Conservation (phyloP, 2,329 filamentous ascomycete genomes). For the Claviceps sp. region DNA sequence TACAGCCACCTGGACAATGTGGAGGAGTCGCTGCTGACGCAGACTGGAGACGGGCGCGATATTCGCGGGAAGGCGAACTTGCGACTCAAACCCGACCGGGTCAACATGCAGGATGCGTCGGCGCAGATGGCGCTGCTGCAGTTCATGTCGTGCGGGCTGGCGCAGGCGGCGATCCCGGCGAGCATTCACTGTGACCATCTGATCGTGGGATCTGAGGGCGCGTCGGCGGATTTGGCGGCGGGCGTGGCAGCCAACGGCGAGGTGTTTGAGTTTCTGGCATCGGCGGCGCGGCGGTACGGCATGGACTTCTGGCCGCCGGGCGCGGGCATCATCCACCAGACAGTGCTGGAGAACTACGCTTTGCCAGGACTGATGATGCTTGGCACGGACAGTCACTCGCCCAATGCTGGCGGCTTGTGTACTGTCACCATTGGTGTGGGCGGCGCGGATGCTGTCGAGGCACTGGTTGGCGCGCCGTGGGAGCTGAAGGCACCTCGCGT, state of each 20-base stretch:
- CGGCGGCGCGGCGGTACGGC: conserved; percentile 77
- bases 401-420: conserved; percentile 88
- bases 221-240: conserved; percentile 68
- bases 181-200: conserved; percentile 99
- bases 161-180: conserved; percentile 80
- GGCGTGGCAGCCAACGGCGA: conserved; percentile 90
- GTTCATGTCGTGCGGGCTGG: conserved; percentile 94
- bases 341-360: conserved; percentile 93
- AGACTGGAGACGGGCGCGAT: conserved; percentile 70
- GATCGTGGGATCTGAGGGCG: conserved; percentile 90
- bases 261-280: conserved; percentile 95
- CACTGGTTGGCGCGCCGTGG: conserved; percentile 91
- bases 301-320: conserved; percentile 95
- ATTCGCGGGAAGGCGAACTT: conserved; percentile 83
- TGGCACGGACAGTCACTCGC: conserved; percentile 92
- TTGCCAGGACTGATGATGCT: conserved; percentile 98
- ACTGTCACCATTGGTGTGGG: conserved; percentile 95
- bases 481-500: conserved; percentile 91
- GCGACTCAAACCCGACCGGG: conserved; percentile 92
- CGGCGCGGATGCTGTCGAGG: conserved; percentile 93
- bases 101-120: conserved; percentile 98
- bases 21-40: conserved; percentile 73
- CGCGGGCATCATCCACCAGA: conserved; percentile 94
- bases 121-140: conserved; percentile 97
- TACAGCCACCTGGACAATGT: conserved; percentile 88